phyloP scores from a whole-genome alignment of 2,329 filamentous ascomycete genomes.

The Pseudogymnoascus sp. region DNA sequence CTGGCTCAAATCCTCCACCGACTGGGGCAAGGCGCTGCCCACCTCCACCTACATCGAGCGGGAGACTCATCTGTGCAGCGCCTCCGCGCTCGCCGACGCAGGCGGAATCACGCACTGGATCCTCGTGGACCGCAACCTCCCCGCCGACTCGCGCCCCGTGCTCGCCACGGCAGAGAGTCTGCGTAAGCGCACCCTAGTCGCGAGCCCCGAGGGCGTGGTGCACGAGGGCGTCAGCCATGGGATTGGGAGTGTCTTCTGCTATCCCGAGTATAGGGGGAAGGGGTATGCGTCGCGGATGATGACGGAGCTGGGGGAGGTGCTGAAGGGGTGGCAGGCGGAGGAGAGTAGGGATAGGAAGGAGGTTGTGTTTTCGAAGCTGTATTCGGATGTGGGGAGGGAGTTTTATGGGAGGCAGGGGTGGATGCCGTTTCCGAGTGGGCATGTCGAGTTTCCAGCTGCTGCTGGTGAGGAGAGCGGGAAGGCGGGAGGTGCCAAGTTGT shows the following conservation, averaged over 20 bases:
- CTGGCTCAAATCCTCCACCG: slow-evolving; percentile 48
- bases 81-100: slow-evolving; percentile 49
- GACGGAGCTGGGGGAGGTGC: slow-evolving; percentile 50
- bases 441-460: slow-evolving; percentile 55
- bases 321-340: slow-evolving; percentile 46
- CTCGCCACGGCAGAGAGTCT: slow-evolving; percentile 59
- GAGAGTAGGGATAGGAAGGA: slow-evolving; percentile 31
- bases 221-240: slow-evolving; percentile 61
- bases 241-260: slow-evolving; percentile 73
- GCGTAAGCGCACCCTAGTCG: slow-evolving; percentile 49
- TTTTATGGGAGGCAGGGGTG: slow-evolving; percentile 77
- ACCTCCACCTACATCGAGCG: slow-evolving; percentile 51
- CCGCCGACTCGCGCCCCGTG: slow-evolving; percentile 42
- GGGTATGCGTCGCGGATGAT: slow-evolving; percentile 77
- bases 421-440: slow-evolving; percentile 65
- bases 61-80: slow-evolving; percentile 47
- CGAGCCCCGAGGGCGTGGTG: slow-evolving; percentile 32
- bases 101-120: slow-evolving; percentile 59
- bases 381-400: slow-evolving; percentile 75
- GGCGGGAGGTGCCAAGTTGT: slow-evolving; percentile 28
- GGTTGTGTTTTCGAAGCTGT: slow-evolving; percentile 66
- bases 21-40: slow-evolving; percentile 53
- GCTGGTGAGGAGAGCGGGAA: neutral
- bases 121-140: slow-evolving; percentile 42
- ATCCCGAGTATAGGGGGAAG: slow-evolving; percentile 56